Percentiles rank a stretch among this genome's conserved stretches.
These are phyloP conservation scores for Kodamaea plutei DNA, from an alignment of 1,139 yeast species.

Conservation along the genomic window DNA sequence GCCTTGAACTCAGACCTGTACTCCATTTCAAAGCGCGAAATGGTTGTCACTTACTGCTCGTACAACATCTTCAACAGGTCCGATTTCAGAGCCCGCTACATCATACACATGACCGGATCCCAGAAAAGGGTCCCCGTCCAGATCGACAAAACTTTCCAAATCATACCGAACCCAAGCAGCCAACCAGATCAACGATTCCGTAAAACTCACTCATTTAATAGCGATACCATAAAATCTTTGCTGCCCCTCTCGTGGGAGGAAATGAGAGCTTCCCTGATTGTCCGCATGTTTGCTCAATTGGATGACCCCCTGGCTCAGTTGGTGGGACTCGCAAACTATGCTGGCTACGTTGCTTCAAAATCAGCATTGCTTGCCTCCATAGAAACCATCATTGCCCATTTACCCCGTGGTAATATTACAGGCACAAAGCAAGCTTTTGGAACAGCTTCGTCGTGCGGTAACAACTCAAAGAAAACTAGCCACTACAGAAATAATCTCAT, in stretches of 20 bases:
- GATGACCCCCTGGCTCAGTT: constrained; percentile 34
- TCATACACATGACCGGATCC: constrained; percentile 21
- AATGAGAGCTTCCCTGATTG: constrained; percentile 30
- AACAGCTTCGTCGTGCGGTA: constrained; percentile 28
- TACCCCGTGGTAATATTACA: constrained; percentile 26
- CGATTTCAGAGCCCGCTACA: constrained; percentile 41
- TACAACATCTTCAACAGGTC: constrained; percentile 47
- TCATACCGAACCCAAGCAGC: constrained; percentile 19
- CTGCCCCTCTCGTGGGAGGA: constrained; percentile 31
- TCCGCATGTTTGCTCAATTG: constrained; percentile 28
- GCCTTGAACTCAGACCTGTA: constrained; percentile 7
- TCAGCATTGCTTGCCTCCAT: constrained; percentile 16
- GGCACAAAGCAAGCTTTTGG: constrained; percentile 30
- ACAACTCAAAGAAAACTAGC: constrained; percentile 21
- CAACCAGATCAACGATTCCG: constrained; percentile 13
- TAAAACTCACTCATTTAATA: constrained; percentile 17
- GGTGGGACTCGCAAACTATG: constrained; percentile 32
- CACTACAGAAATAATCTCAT: constrained; percentile 33
- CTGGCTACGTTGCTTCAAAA: constrained; percentile 19
- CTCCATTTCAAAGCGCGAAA: constrained; percentile 23
- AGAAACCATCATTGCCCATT: constrained; percentile 18
- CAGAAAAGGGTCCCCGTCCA: constrained; percentile 19
- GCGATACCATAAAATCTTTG: constrained; percentile 20
- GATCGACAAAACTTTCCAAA: constrained; percentile 29
- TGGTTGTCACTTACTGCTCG: constrained; percentile 45